Base-by-base conservation (phyloP, 768 basidiomycete species). In the Auriculariales sp. region DNA sequence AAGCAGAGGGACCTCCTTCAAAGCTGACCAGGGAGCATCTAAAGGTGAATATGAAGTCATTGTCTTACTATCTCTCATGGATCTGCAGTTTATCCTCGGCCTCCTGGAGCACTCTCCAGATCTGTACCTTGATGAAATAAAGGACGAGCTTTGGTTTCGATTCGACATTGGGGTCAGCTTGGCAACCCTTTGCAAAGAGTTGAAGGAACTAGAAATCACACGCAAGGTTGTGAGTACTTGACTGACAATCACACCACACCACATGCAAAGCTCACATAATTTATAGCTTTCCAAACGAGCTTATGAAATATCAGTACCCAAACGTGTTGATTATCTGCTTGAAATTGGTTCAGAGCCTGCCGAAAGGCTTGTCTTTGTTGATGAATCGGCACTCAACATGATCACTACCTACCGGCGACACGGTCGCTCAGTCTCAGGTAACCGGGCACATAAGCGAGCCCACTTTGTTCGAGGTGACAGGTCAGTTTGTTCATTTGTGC, bases 391-490 rank as follows among this genome's bases (percentile, higher is more conserved):
- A 3, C 15, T 44, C 11, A 57, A 58, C 35, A 2, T 44, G 1
- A 50, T 51, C 7, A 49, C 50, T 0, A 49, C 52, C 1, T 44
- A 25, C 33, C 50, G 54, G 3, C 19, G 30, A 15, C 28, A 31
- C 28, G 57, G 27, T 3, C 58, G 57, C 54, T 35, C 57, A 2
- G 6, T 28, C 14, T 10, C 27, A 3, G 53, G 55, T 3, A 27
- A 54, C 22, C 14, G 45, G 12, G 57, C 54, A 2, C 3, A 49
- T 32, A 47, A 48, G 15, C 44, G 36, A 25, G 35, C 28, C 27
- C 51, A 51, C 35, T 58, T 62, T 50, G 32, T 62, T n/a, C 51
- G 54, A 9, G 58, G 59, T 11, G 46, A 46, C 17, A 27, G 58
- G 59, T 60, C 46, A n/a, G 58, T 45, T 4, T n/a, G 10, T 2